Base-by-base conservation (phyloP, 441 rosid genomes). In the Raphanus hybrid region DNA sequence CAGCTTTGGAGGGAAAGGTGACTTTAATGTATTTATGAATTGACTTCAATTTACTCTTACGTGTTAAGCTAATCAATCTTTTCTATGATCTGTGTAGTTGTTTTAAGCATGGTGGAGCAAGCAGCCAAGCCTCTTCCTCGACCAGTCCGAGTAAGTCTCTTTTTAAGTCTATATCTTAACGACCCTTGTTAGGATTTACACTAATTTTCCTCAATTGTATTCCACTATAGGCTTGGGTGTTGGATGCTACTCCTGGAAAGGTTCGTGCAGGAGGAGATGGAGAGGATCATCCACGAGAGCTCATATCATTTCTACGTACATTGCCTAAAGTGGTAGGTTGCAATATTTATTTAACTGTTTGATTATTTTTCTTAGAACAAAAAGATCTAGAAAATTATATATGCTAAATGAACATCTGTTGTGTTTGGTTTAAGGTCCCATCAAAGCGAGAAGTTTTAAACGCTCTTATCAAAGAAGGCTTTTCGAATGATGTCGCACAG, bases 1-100 rank as follows among this genome's bases (percentile, higher is more conserved):
- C 74, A 95, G 97, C 85, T 95, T 95, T 87, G 99, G 99, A 48
- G 98, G 98, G 80, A 95, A 95, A 93, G 97, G 98, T 93, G 77
- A 39, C 64, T 80, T 76, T 63, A 57, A 3, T 8, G 6, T 14
- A 11, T 55, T 63, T 67, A 20, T 48, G 29, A 58, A 23, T 43
- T 8, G 27, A 18, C 35, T 8, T 63, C 7, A 16, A 55, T 29
- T 69, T 15, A 15, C 69, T 69, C 18, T 5, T 14, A 65, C 67
- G 73, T 41, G 48, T 41, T 41, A 41, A 41, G 48, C 48, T 41
- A 41, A 41, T 9, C 48, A 69, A 50, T 59, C 67, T 75, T 77
- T 72, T 52, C 75, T 67, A 64, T 81, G 80, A 71, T 82, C 61
- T 66, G 27, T 86, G 81, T 82, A 95, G 98, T 91, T 88, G 99